Evolutionary conservation across 306 rosid genomes (phyloP).

Genomic region (Aeschynomene evenia): DNA sequence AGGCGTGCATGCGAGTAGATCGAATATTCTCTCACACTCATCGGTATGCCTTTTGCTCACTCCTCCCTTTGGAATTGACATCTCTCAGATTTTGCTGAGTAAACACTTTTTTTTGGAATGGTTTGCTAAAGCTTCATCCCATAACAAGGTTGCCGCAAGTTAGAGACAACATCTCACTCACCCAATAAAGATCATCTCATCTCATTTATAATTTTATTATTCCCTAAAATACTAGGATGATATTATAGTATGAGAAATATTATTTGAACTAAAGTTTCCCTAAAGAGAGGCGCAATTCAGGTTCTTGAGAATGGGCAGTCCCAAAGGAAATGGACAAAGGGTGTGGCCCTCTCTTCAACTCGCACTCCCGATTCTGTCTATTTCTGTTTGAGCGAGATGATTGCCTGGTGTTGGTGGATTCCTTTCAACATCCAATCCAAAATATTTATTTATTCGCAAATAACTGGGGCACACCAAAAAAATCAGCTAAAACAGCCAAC

Average conservation of each 20-base stretch:
- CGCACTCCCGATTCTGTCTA: neutral
- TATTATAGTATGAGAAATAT: too few relatives aligned
- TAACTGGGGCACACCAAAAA: too few relatives aligned
- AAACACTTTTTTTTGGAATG: too few relatives aligned
- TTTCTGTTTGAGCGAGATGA: neutral
- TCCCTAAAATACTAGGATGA: neutral
- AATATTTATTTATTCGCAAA: too few relatives aligned
- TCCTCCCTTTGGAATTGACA: too few relatives aligned
- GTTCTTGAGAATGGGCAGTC: neutral
- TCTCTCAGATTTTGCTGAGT: neutral
- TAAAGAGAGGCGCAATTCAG: slow-evolving; percentile 25
- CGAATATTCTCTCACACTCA: neutral
- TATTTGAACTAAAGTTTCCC: neutral
- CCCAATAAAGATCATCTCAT: neutral
- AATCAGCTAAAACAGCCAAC: too few relatives aligned
- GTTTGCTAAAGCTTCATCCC: neutral
- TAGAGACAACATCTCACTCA: neutral
- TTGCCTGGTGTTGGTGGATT: neutral
- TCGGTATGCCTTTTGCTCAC: neutral
- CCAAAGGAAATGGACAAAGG: neutral
- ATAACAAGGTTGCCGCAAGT: neutral
- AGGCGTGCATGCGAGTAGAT: too few relatives aligned
- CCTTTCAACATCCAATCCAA: neutral
- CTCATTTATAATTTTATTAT: neutral
- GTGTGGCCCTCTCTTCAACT: neutral